Base-by-base conservation (phyloP, 1,284 basidiomycete species). In the Heterobasidion annosum region DNA sequence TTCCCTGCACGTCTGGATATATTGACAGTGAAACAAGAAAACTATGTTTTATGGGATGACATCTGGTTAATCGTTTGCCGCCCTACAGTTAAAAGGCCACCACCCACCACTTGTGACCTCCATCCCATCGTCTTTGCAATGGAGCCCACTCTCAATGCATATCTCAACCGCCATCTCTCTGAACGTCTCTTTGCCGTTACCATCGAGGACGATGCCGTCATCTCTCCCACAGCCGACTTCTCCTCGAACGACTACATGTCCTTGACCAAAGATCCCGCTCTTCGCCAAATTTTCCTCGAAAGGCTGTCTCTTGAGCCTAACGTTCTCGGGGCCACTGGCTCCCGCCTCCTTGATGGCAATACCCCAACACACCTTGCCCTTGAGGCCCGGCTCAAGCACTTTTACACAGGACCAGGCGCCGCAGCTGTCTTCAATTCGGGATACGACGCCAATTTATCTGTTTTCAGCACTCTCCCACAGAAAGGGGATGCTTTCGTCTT, bases 221-320 rank as follows among this genome's bases (percentile, higher is more conserved):
- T 18, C 6, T 51, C 50, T 10, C 18, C 35, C 18, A 51, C 50
- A 9, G 50, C 50, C 25, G 50, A 51, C n/a, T 51, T 51, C 15
- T 51, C 50, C 8, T 51, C 50, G 9, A 51, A 51, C 37, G 50
- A 51, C 25, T 51, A 51, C 32, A 25, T 51, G 18, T 51, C 50
- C 16, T 10, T 51, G 16, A 51, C 35, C 35, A 51, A 40, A 16
- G 50, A 51, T 12, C 1, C 34, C 10, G 35, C 35, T 10, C 50
- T 51, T 43, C n/a, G 40, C 8, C 12, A 40, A 8, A 15, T 25
- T 32, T 40, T 51, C n/a, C 16, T 43, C 10, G 19, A 43, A 15
- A 40, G 25, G 9, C 50, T 51, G 9, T 16, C 50, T 10, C 40
- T 43, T 15, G 35, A 42, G 16, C 50, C 34, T 6, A 51, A 51